Evolutionary conservation across 2,329 filamentous ascomycete genomes (phyloP).

Genomic region (Tolypocladium nubicola): DNA sequence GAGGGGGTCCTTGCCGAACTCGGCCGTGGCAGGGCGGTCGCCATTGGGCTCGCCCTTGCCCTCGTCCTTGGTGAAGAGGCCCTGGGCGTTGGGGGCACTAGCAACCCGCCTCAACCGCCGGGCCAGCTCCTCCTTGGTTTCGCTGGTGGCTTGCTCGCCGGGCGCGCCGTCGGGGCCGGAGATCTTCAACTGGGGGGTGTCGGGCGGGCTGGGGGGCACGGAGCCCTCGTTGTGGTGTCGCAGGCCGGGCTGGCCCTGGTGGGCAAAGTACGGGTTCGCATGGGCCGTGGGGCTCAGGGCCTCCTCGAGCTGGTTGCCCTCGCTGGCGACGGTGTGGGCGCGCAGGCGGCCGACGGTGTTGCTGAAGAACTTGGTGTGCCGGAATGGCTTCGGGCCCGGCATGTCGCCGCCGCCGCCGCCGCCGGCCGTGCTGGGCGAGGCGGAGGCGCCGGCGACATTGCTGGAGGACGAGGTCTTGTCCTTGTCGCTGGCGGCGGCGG

Average conservation of each 20-base stretch:
- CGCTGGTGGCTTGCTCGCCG: constrained; percentile 58
- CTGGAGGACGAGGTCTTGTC: constrained; percentile 53
- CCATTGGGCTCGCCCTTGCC: constrained; percentile 31
- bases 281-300: constrained; percentile 82
- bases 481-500: constrained; percentile 29
- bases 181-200: constrained; percentile 71
- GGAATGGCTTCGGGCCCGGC: constrained; percentile 48
- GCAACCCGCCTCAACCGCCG: constrained; percentile 88
- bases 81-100: constrained; percentile 93
- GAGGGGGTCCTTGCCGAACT: constrained; percentile 74
- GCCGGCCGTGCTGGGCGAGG: background rate
- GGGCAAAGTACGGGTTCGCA: constrained; percentile 94
- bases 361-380: constrained; percentile 82
- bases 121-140: constrained; percentile 87
- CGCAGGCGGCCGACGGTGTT: constrained; percentile 78
- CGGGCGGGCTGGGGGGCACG: constrained; percentile 83
- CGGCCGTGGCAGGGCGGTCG: constrained; percentile 72
- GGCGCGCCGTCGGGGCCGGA: constrained; percentile 55
- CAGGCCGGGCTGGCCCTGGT: constrained; percentile 86
- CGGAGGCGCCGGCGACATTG: constrained; percentile 1
- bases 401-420: constrained; percentile 5
- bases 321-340: constrained; percentile 83
- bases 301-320: constrained; percentile 85
- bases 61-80: constrained; percentile 55
- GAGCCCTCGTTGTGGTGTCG: constrained; percentile 93